Evolutionary conservation across 1,139 yeast genomes (phyloP).

Genomic region (Entelexis sorbosivorans): DNA sequence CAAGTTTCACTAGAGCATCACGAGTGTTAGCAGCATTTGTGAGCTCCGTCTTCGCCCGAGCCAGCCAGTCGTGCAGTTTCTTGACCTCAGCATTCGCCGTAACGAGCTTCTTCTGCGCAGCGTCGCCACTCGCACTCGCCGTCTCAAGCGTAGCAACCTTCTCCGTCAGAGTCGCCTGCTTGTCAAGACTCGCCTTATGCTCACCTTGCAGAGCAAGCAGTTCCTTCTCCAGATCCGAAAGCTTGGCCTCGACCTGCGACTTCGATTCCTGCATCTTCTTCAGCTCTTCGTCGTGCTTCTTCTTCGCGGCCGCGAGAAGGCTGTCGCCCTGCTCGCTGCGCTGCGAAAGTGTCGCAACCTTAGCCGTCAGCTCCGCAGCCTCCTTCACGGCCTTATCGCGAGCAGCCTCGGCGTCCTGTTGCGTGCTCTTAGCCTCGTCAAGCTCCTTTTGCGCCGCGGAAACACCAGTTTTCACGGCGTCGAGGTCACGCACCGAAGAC

Average conservation of each 20-base stretch:
- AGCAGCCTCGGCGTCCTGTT: neutral
- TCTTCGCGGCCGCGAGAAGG: neutral
- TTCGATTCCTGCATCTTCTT: neutral
- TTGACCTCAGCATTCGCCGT: constrained; percentile 22
- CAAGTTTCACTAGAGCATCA: constrained; percentile 1
- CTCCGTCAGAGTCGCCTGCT: neutral
- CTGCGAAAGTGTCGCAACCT: neutral
- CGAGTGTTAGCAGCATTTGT: constrained; percentile 8
- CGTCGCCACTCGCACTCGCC: constrained; percentile 28
- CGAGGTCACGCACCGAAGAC: neutral
- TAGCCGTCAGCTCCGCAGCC: neutral
- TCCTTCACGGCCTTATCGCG: neutral
- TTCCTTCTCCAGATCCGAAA: neutral
- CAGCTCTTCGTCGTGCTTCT: neutral
- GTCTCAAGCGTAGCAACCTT: constrained; percentile 30
- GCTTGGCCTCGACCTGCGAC: neutral
- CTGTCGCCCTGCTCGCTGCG: neutral
- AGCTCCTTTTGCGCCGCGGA: constrained; percentile 4
- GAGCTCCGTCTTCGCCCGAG: constrained; percentile 16
- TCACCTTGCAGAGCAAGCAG: neutral
- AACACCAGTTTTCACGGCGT: constrained; percentile 1
- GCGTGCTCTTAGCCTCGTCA: neutral
- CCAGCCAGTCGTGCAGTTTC: constrained; percentile 24
- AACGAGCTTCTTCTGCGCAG: constrained; percentile 25
- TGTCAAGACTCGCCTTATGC: neutral